A percentile compares a stretch with the other conserved stretches of the same genome.
phyloP scores from a whole-genome alignment of 768 basidiomycete species.

The Mycena pura region DNA sequence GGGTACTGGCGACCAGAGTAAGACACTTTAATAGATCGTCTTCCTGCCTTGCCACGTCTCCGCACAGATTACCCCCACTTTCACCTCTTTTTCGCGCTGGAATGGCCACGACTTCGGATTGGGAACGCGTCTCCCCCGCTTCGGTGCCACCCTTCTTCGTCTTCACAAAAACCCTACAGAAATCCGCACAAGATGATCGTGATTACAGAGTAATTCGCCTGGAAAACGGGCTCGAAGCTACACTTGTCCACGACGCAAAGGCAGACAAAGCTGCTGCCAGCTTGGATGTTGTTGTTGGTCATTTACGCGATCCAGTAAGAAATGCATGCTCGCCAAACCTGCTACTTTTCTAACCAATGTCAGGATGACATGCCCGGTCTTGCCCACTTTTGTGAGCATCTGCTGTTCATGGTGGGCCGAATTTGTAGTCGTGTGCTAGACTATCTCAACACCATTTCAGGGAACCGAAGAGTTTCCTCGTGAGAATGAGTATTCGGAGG shows the following conservation, averaged over 20 bases:
- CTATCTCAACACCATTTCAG: constrained; percentile 42
- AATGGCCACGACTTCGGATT: constrained; percentile 35
- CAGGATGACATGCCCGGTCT: constrained; percentile 91
- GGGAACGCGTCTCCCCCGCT: constrained; percentile 41
- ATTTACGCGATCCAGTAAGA: constrained; percentile 89
- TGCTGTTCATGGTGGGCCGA: constrained; percentile 87
- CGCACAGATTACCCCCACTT: background rate
- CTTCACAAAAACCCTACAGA: constrained; percentile 67
- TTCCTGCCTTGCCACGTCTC: constrained; percentile 20
- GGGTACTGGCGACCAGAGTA: no score
- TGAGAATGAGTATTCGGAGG: constrained; percentile 95
- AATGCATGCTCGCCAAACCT: background rate
- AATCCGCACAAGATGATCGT: constrained; percentile 79
- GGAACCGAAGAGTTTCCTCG: constrained; percentile 84
- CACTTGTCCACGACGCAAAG: constrained; percentile 81
- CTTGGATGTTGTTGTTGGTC: constrained; percentile 93
- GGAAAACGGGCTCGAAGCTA: constrained; percentile 89
- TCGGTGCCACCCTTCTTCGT: constrained; percentile 54
- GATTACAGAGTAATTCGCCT: constrained; percentile 83
- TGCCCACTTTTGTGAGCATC: constrained; percentile 95
- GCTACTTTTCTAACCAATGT: constrained; percentile 2
- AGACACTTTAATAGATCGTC: background rate
- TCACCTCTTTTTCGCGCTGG: constrained; percentile 14
- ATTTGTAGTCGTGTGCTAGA: background rate
- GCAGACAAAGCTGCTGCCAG: constrained; percentile 96